Base-by-base conservation (phyloP, 139 green algal genomes). In the Parachlorella kessleri region DNA sequence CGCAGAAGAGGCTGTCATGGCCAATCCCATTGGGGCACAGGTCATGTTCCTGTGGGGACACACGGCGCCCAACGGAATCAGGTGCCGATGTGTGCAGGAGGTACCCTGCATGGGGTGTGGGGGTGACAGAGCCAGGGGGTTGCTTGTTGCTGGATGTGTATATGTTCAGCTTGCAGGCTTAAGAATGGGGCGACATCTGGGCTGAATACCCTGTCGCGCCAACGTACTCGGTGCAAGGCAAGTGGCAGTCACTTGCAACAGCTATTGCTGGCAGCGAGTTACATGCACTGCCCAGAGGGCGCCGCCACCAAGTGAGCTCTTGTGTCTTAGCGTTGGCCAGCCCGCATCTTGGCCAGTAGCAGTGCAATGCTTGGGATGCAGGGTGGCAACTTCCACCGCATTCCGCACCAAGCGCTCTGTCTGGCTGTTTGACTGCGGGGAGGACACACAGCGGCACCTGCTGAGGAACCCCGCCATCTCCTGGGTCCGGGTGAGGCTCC, bases 401-500 rank as follows among this genome's bases (percentile, higher is more conserved):
- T 53, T 94, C 67, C 40, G 84, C 26, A 71, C 85, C 1, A 70
- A 79, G 24, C 88, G 92, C 73, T 85, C 92, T n/a, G 83, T 87
- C 6, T 92, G 89, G 84, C 85, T 97, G 37, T 94, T 97, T 79
- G 91, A 97, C 32, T 91, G 83, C 70, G 90, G 92, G 80, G 93
- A 97, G 65, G 93, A 97, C 72, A 88, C 88, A 8, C 93, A 97
- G 85, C 79, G 93, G 1, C 76, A 90, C 70, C 66, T 97, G 41
- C 32, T 88, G 30, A 55, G 64, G 8, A 70, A 84, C 67, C 66
- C 87, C 2, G 67, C 90, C 33, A 66, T 96, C 3, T 73, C 75
- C 18, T 86, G 81, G 81, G 84, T 82, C 33, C 86, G 21, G 21
- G 48, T 59, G 48, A 18, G 48, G 14, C 48, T 14, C 48, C 14